Percentiles rank a stretch among this genome's conserved stretches.
These are phyloP conservation scores for Phytophthora tentaculata DNA, from an alignment of 352 stramenopile species.

Conservation along the genomic window DNA sequence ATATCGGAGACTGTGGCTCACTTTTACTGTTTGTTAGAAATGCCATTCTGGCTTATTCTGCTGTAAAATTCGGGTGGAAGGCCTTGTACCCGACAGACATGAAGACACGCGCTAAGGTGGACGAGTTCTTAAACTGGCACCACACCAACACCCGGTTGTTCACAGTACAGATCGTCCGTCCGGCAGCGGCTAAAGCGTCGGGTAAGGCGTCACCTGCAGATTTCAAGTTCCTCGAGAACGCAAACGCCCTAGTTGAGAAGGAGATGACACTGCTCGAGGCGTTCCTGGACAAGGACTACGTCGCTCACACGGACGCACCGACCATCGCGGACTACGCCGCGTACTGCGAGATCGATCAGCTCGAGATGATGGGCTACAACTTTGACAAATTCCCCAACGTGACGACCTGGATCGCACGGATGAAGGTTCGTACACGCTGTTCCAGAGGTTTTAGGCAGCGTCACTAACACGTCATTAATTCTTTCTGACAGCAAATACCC, in stretches of 20 bases:
- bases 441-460: not conserved
- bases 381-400: constrained; percentile 51
- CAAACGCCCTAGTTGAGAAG: constrained; percentile 40
- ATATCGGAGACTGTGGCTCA: constrained; percentile 4
- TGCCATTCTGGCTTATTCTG: constrained; percentile 53
- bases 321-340: constrained; percentile 54
- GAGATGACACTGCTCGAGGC: constrained; percentile 43
- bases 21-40: constrained; percentile 24
- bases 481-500: constrained; percentile 25
- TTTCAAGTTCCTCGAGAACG: constrained; percentile 33
- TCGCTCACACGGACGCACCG: constrained; percentile 42
- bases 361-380: constrained; percentile 52
- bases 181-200: constrained; percentile 17
- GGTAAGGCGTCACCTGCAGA: constrained; percentile 33
- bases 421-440: constrained; percentile 22
- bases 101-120: constrained; percentile 48
- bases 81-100: constrained; percentile 51
- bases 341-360: constrained; percentile 68
- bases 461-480: not conserved
- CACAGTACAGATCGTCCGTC: constrained; percentile 44
- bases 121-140: constrained; percentile 61
- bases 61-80: constrained; percentile 50
- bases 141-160: constrained; percentile 46
- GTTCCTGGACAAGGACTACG: constrained; percentile 49
- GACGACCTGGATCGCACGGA: constrained; percentile 41